A percentile compares a stretch with the other conserved stretches of the same genome.
Evolutionary conservation across 2,329 filamentous ascomycete genomes (phyloP).

Genomic region (Aspergillus ochraceoroseus): DNA sequence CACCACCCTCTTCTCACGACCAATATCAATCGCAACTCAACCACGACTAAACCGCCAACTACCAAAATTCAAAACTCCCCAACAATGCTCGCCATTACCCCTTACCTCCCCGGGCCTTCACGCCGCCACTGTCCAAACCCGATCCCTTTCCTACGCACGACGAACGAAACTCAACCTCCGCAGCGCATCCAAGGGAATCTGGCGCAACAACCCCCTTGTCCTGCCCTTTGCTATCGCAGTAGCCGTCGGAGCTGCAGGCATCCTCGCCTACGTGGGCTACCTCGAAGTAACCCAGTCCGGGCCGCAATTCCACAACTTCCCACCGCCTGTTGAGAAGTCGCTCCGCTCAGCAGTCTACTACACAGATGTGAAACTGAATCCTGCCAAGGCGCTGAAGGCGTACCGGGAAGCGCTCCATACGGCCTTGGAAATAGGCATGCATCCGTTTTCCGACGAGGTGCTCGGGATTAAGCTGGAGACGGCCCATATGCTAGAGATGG

Average conservation of each 20-base stretch:
- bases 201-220: conserved; percentile 43
- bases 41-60: conserved; percentile 5
- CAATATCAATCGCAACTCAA: conserved; percentile 8
- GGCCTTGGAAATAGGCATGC: conserved; percentile 68
- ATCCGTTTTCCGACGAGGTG: conserved; percentile 86
- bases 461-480: conserved; percentile 83
- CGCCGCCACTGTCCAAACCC: conserved; percentile 13
- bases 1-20: conserved; percentile 6
- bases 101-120: conserved; percentile 13
- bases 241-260: conserved; percentile 30
- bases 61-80: conserved; percentile 12
- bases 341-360: conserved; percentile 83
- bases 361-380: conserved; percentile 69
- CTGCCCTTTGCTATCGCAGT: conserved; percentile 42
- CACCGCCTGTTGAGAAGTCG: conserved; percentile 49
- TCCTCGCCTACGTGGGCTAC: conserved; percentile 43
- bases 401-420: conserved; percentile 74
- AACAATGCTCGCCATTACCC: conserved; percentile 16
- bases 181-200: conserved; percentile 38
- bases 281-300: conserved; percentile 42
- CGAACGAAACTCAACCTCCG: conserved; percentile 33
- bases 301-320: conserved; percentile 43
- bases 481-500: conserved; percentile 71
- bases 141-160: conserved; percentile 28
- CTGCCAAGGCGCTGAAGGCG: conserved; percentile 71